A percentile compares a stretch with the other conserved stretches of the same genome.
Evolutionary conservation across 1,139 yeast species (phyloP).

Genomic region (Tardiomyces blankii): DNA sequence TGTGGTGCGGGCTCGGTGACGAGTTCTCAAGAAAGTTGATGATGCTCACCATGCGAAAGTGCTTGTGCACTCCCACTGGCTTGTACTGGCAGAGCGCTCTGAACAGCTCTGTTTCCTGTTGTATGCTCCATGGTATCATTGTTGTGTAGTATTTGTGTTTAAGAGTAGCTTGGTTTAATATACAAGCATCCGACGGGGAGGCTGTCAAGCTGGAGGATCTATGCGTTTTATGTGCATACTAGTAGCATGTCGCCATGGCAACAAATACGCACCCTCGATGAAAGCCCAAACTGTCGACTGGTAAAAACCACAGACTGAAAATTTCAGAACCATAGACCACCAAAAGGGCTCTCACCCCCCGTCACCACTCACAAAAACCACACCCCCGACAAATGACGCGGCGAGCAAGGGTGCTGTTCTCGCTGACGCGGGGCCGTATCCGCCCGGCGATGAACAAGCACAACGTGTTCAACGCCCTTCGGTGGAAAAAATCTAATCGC

Average conservation of each 20-base stretch:
- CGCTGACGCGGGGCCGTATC: conserved; percentile 36
- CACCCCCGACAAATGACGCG: conserved; percentile 10
- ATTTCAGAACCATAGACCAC: too few relatives aligned
- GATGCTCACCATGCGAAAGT: conserved; percentile 47
- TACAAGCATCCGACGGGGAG: too few relatives aligned
- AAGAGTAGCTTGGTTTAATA: too few relatives aligned
- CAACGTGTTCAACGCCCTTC: conserved; percentile 70
- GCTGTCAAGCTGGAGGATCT: too few relatives aligned
- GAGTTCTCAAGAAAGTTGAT: conserved; percentile 39
- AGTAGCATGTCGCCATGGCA: too few relatives aligned
- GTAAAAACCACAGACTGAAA: too few relatives aligned
- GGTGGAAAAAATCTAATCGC: conserved; percentile 24
- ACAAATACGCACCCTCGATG: too few relatives aligned
- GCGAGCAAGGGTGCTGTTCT: conserved; percentile 11
- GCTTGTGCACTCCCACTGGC: conserved; percentile 53
- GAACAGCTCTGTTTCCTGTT: conserved; percentile 57
- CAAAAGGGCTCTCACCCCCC: too few relatives aligned
- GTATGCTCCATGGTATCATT: conserved; percentile 36
- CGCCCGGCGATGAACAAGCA: conserved; percentile 90
- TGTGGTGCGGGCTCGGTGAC: conserved; percentile 8
- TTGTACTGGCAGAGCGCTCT: conserved; percentile 57
- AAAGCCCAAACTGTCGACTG: too few relatives aligned
- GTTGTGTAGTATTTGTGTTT: background rate
- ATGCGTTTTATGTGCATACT: too few relatives aligned
- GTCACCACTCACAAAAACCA: too few relatives aligned